These are phyloP conservation scores for Zygoascus meyerae DNA, from an alignment of 1,139 yeast species.

Conservation along the genomic window DNA sequence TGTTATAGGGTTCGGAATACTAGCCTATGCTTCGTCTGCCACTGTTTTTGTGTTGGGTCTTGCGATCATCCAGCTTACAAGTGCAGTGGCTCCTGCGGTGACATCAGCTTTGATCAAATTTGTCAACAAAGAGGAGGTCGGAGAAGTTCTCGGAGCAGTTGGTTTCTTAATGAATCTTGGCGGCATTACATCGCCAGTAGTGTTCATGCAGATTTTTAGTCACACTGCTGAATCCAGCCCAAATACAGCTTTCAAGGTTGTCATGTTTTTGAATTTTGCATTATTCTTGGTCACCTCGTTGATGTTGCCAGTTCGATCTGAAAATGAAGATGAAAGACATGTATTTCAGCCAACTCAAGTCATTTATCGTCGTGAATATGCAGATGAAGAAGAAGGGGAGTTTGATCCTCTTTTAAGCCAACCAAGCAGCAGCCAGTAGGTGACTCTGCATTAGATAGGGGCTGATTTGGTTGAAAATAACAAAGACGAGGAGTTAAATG, in stretches of 20 bases:
- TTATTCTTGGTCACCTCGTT: conserved; percentile 14
- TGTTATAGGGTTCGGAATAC: conserved; percentile 38
- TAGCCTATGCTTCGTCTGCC: conserved; percentile 33
- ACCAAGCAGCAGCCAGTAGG: too few species aligned
- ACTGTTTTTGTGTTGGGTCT: conserved; percentile 22
- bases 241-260: conserved; percentile 24
- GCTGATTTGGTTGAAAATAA: too few species aligned
- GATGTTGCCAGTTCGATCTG: conserved; percentile 10
- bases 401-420: too few species aligned
- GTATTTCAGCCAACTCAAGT: conserved; percentile 1
- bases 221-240: conserved; percentile 27
- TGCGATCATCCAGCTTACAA: conserved; percentile 40
- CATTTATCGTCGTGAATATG: not conserved
- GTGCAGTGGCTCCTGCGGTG: conserved; percentile 44
- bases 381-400: not conserved
- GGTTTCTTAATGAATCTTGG: conserved; percentile 26
- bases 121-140: conserved; percentile 32
- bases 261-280: conserved; percentile 15
- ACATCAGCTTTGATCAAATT: conserved; percentile 49
- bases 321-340: conserved; percentile 6
- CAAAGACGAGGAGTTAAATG: too few species aligned
- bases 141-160: conserved; percentile 33
- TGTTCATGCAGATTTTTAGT: conserved; percentile 28
- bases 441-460: too few species aligned
- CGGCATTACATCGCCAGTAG: conserved; percentile 26